Base-by-base conservation (phyloP, 495 filamentous ascomycete species). In the Mytilinidion resinicola region DNA sequence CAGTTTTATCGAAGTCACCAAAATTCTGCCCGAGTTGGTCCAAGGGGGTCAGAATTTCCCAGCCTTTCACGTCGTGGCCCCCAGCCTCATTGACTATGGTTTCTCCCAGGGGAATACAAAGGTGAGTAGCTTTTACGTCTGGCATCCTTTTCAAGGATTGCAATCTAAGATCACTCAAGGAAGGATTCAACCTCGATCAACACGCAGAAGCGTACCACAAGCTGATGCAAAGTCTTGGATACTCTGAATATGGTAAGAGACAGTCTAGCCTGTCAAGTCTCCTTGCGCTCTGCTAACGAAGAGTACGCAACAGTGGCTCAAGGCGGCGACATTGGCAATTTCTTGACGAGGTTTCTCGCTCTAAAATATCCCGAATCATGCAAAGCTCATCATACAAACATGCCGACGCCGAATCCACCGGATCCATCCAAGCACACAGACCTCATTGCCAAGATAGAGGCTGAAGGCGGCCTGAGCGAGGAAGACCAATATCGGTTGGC, bases 1-100 rank as follows among this genome's bases (percentile, higher is more conserved):
- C n/a, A 82, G 78, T 46, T 87, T 84, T 65, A 70, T 88, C 36
- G 84, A 86, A 62, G 82, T 80, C 1, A 78, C 74, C 9, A 82
- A 85, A 42, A 68, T 90, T 25, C 69, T 88, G 41, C 74, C 77
- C 15, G 68, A 77, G 7, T 74, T 90, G 52, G 58, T 71, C 14
- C 67, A 37, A 20, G 43, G 73, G 4, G 65, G 71, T 10, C 61
- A 62, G 10, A 64, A 74, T 41, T 69, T 73, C 8, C 83, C 82
- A 17, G 73, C 79, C 1, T 90, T 89, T 69, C 78, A 88, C 68
- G 74, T 88, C 20, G 76, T 89, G 9, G 82, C 79, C 11, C 86
- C 88, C 3, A 85, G 82, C n/a, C 71, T 90, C 20, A 85, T 86
- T 0, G 86, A 87, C 35, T 77, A 86, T 59, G 86, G 84, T 33